phyloP scores from a whole-genome alignment of 805 yeast genomes.

The Saccharomycopsis fodiens region DNA sequence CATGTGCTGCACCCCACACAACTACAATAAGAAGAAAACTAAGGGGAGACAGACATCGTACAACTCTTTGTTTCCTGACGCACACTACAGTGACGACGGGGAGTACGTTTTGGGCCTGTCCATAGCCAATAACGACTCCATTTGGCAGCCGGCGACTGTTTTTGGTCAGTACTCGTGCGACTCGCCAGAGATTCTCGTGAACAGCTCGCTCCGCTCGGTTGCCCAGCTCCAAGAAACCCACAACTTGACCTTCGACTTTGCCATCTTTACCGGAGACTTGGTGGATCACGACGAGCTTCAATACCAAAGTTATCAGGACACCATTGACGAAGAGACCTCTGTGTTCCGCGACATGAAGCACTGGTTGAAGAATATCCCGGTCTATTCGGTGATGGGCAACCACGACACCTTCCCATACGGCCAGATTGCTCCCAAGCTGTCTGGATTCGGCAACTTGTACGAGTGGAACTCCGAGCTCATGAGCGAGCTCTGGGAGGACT shows the following conservation, averaged over 20 bases:
- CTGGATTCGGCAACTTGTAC: slow-evolving; percentile 32
- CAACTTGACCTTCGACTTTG: slow-evolving; percentile 43
- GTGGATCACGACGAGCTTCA: slow-evolving; percentile 57
- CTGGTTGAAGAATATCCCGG: slow-evolving; percentile 42
- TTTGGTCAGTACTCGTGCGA: slow-evolving; percentile 62
- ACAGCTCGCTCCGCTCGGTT: slow-evolving; percentile 45
- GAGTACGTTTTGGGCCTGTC: slow-evolving; percentile 27
- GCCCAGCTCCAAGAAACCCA: slow-evolving; percentile 28
- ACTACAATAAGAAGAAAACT: slow-evolving; percentile 31
- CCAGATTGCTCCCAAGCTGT: slow-evolving; percentile 49
- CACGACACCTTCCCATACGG: slow-evolving; percentile 72
- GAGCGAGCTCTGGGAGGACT: slow-evolving; percentile 41
- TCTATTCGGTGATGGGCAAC: slow-evolving; percentile 58
- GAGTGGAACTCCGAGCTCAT: slow-evolving; percentile 42
- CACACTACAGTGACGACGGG: slow-evolving; percentile 27
- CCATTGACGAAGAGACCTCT: slow-evolving; percentile 45
- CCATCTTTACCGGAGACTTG: slow-evolving; percentile 67
- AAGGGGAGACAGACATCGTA: slow-evolving; percentile 2
- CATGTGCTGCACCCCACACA: slow-evolving; percentile 56
- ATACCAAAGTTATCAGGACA: slow-evolving; percentile 36
- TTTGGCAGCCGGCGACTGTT: slow-evolving; percentile 47
- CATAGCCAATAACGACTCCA: slow-evolving; percentile 24
- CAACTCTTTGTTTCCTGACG: slow-evolving; percentile 25
- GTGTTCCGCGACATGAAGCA: slow-evolving; percentile 46
- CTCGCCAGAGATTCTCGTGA: slow-evolving; percentile 54